Evolutionary conservation across 2,329 filamentous ascomycete species (phyloP).

Genomic region (Plenodomus tracheiphilus): DNA sequence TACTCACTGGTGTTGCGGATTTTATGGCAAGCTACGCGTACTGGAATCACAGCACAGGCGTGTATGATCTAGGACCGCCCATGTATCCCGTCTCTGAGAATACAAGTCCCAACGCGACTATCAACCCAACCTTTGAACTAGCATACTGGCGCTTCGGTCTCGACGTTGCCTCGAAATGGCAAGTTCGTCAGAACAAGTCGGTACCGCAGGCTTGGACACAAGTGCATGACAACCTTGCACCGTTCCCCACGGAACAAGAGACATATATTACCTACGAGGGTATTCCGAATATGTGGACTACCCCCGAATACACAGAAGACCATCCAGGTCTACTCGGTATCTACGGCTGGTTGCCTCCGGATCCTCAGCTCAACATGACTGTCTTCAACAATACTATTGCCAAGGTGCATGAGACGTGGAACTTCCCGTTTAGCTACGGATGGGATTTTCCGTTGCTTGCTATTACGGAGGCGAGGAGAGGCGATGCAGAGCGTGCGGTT

Average conservation of each 20-base stretch:
- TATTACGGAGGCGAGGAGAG: constrained; percentile 33
- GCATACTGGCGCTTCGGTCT: constrained; percentile 66
- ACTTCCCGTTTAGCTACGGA: constrained; percentile 40
- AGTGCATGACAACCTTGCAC: constrained; percentile 58
- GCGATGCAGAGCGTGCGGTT: constrained; percentile 36
- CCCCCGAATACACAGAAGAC: constrained; percentile 31
- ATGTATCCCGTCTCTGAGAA: constrained; percentile 61
- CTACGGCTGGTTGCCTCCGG: constrained; percentile 37
- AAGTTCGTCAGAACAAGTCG: constrained; percentile 50
- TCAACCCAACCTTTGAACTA: constrained; percentile 63
- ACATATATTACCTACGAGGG: constrained; percentile 62
- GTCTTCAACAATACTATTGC: constrained; percentile 36
- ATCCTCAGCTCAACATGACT: constrained; percentile 29
- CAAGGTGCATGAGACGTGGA: constrained; percentile 39
- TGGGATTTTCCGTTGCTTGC: constrained; percentile 43
- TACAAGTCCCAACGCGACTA: constrained; percentile 59
- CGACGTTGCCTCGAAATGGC: constrained; percentile 58
- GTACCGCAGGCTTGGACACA: constrained; percentile 53
- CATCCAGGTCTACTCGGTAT: constrained; percentile 38
- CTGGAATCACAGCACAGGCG: constrained; percentile 55
- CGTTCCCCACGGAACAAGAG: constrained; percentile 54
- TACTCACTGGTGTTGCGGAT: constrained; percentile 58
- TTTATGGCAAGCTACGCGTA: constrained; percentile 64
- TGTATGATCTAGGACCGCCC: constrained; percentile 59
- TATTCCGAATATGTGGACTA: constrained; percentile 43